Base-by-base conservation (phyloP, 495 filamentous ascomycete species). In the Xylaria grammica region DNA sequence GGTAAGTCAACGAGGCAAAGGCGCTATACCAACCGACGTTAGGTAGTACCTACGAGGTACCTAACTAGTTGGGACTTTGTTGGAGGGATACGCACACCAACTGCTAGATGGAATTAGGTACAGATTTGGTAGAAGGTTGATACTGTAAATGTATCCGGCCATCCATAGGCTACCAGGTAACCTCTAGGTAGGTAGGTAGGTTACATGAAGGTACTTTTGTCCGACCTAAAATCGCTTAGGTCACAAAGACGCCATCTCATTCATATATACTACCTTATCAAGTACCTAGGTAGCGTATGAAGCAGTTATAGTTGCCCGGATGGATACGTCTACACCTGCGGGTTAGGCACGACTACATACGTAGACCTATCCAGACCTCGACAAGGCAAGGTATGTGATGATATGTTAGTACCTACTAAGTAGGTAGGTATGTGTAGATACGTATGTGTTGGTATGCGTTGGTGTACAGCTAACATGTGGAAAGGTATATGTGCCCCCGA, bases 201-300 rank as follows among this genome's bases (percentile, higher is more conserved):
- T 38, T 11, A 20, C 11, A 4, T 4, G 17, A 40, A 7, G 3
- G 3, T 24, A 22, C 45, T 24, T 36, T 11, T 48, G 19, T 4
- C 8, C 54, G 10, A 27, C 32, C 40, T 32, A 26, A 10, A 57
- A 34, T 45, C 7, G n/a, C 24, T 46, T 48, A 48, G 56, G 56
- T 59, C 56, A 48, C 56, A 59, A 46, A 59, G 26, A 19, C 55
- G 55, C 24, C 55, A 58, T 57, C n/a, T n/a, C n/a, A n/a, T n/a
- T n/a, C n/a, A n/a, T n/a, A n/a, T n/a, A n/a, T n/a, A n/a, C n/a
- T n/a, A n/a, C n/a, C n/a, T n/a, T n/a, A n/a, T n/a, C n/a, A n/a
- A n/a, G n/a, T n/a, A n/a, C n/a, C n/a, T n/a, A n/a, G n/a, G n/a
- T n/a, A n/a, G n/a, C n/a, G 24, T 27, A n/a, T 19, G 19, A 48